Conservation (phyloP, 169 alveolate genomes). For the Besnoitia besnoiti region DNA sequence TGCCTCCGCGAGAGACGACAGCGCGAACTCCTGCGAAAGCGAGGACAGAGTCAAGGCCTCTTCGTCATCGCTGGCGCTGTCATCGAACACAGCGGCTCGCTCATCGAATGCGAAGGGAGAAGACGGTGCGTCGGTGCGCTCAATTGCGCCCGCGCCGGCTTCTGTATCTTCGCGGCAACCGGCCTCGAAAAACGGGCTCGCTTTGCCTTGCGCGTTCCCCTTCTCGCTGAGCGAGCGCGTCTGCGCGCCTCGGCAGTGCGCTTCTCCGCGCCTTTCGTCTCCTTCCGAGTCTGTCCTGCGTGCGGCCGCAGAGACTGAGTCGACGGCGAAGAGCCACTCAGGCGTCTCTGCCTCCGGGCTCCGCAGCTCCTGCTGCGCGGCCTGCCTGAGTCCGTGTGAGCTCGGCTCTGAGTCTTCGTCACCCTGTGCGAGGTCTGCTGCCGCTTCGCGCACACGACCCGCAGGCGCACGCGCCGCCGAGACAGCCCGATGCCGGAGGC, state of each 20-base stretch:
- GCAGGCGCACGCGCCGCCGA: background rate
- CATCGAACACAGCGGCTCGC: constrained; percentile 8
- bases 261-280: background rate
- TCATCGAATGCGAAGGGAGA: background rate
- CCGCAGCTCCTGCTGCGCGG: too few species aligned
- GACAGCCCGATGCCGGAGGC: too few species aligned
- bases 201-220: too few species aligned
- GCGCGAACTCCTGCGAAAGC: background rate
- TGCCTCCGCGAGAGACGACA: background rate
- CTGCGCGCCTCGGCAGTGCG: background rate
- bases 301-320: too few species aligned
- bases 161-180: too few species aligned
- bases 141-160: too few species aligned
- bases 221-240: too few species aligned
- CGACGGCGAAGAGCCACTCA: background rate
- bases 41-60: background rate
- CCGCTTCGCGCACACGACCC: background rate
- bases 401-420: background rate
- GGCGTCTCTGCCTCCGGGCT: background rate
- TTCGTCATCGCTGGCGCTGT: constrained; percentile 25
- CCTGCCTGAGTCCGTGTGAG: background rate
- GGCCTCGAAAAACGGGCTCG: too few species aligned
- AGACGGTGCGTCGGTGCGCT: background rate
- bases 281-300: background rate
- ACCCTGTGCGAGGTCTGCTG: background rate